Evolutionary conservation across 2,329 filamentous ascomycete species (phyloP), one percentile per base, ranked within the genome.

Genomic region (Ramularia endophylla): DNA sequence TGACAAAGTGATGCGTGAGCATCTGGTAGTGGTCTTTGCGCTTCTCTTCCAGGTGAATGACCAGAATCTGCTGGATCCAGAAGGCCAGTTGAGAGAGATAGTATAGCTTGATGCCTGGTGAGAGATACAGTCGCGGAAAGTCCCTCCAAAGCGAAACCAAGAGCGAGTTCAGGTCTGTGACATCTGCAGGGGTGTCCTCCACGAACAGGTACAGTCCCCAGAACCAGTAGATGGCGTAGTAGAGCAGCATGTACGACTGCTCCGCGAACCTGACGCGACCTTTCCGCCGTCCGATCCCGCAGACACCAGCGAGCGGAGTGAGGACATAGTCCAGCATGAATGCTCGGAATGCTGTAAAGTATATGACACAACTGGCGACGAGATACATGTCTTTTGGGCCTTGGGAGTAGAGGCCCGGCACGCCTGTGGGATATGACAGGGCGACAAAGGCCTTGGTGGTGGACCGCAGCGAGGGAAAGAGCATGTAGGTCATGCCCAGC

Each of bases 1-100:
- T 98, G 61, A 97, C 81, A 60, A 95, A 78, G 68, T 98, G 92
- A 65, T 97, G 92, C 13, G 80, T 83, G 53, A 97, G 80, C 92
- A 97, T 97, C 66, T 97, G 90, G 70, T 80, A 85, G 66, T 95
- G 84, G 57, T 98, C 92, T 69, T 97, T 97, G 58, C 92, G 79
- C 52, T 85, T 80, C 67, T 94, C 86, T 66, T 98, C 92, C 46
- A 97, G 88, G 66, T 95, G 84, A 62, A 97, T 87, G 43, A 95
- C 87, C 22, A 95, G 72, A 51, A 97, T 85, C 67, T 95, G 89
- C 68, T 97, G 90, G 35, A 95, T 66, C 84, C 87, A 95, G 65
- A 95, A 97, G 17, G 84, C 82, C 66, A 89, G 85, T 63, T 97
- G 89, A 11, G 83, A 82, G 22, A 98, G 74, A 57, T 94, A 86